Evolutionary conservation across 805 yeast genomes (phyloP), one percentile per base, ranked within the genome.

Genomic region (Zygosaccharomyces bisporus): DNA sequence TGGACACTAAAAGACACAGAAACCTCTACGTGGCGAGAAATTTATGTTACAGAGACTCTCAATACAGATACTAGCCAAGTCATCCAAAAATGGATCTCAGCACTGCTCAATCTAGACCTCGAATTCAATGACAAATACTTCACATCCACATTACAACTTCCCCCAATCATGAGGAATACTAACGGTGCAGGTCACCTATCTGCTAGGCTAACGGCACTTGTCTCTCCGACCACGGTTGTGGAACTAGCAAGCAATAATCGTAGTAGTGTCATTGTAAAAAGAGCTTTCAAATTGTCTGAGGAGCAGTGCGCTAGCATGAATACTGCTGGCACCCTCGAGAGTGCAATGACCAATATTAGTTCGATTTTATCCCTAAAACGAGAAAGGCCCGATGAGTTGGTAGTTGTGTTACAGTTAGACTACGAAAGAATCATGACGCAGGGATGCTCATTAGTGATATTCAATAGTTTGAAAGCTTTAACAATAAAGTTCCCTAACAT

Each of bases 1-100:
- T 42, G 49, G 30, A 35, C 46, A n/a, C 34, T 48, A 12, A 44
- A 30, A 19, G 30, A 34, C 5, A 31, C 36, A n/a, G 41, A 34
- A 19, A 27, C 37, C 7, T 21, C 25, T 29, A 9, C 31, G 4
- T 34, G 35, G 40, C 44, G 35, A n/a, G 48, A 47, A 19, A 39
- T 57, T 24, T 56, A 50, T 30, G 38, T 59, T 14, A 54, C 55
- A 9, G 56, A 66, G 45, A 45, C 58, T 16, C 31, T 60, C 7
- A 47, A 67, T 36, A 56, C 57, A 12, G 44, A 58, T n/a, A 51
- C 65, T 0, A 56, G 60, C 34, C 55, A 58, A 34, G 55, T 65
- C 5, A 50, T 69, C 27, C 67, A 69, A 51, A 70, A 70, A 53
- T 71, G 75, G 75, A 63, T 68, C 10, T 60, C 73, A 1, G 73